Conservation (phyloP, 73 alveolate genomes). For the Tetrahymena borealis region DNA sequence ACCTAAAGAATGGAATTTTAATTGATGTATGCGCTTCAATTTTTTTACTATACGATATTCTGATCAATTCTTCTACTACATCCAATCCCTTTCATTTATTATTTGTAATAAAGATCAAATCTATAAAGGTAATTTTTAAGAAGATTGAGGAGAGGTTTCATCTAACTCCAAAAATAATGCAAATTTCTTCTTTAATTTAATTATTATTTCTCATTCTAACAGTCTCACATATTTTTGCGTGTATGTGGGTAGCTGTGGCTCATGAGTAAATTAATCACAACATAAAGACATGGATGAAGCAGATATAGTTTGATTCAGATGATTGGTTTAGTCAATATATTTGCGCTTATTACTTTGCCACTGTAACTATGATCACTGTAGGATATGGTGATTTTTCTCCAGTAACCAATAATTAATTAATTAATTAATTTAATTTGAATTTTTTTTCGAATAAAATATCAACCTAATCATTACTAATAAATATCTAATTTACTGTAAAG, state of each 20-base stretch:
- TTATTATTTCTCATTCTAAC: background rate
- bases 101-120: background rate
- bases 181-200: background rate
- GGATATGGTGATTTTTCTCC: background rate
- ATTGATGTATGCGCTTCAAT: background rate
- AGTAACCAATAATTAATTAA: background rate
- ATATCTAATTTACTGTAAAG: too few species aligned
- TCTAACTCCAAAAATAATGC: background rate
- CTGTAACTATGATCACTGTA: background rate
- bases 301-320: background rate
- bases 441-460: background rate
- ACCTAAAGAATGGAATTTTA: background rate
- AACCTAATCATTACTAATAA: background rate
- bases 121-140: background rate
- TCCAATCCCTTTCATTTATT: background rate
- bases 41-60: background rate
- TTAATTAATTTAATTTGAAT: background rate
- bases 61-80: background rate
- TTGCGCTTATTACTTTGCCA: background rate
- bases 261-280: background rate
- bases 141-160: background rate
- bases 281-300: background rate
- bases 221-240: background rate
- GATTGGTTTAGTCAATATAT: background rate
- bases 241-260: background rate